These are phyloP conservation scores for Buxus sempervirens DNA, from an alignment of 164 flowering plant genomes.

Conservation along the genomic window DNA sequence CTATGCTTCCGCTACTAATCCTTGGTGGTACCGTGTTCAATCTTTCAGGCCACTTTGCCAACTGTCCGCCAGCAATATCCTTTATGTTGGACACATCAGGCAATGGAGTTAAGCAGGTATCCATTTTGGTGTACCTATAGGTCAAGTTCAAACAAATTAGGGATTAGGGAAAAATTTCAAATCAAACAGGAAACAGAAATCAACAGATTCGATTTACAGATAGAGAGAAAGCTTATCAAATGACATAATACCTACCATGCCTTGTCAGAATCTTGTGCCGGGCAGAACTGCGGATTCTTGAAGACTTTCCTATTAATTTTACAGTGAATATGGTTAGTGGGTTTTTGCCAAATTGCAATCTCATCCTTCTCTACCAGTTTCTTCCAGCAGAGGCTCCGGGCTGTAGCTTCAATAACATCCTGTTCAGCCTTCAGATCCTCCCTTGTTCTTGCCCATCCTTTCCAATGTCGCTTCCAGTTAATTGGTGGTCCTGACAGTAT, in stretches of 20 bases:
- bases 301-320: conserved; percentile 46
- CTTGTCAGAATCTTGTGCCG: conserved; percentile 50
- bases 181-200: too few species aligned
- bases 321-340: conserved; percentile 81
- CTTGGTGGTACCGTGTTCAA: conserved; percentile 75
- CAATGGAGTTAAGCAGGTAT: conserved; percentile 70
- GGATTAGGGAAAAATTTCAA: too few species aligned
- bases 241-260: conserved; percentile 54
- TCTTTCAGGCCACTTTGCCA: conserved; percentile 82
- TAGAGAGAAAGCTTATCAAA: not conserved
- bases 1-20: conserved; percentile 51
- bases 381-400: conserved; percentile 86
- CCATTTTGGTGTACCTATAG: conserved; percentile 79
- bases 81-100: conserved; percentile 53
- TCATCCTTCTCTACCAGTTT: conserved; percentile 62
- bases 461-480: conserved; percentile 73
- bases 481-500: conserved; percentile 91
- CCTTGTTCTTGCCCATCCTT: conserved; percentile 72
- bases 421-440: conserved; percentile 64
- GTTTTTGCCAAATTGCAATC: conserved; percentile 90
- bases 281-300: conserved; percentile 65
- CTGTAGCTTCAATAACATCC: conserved; percentile 48
- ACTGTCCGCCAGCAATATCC: conserved; percentile 60
- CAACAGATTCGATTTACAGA: not conserved
- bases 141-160: too few species aligned